phyloP scores from a whole-genome alignment of 768 basidiomycete species.

The Kondoa subrosea region DNA sequence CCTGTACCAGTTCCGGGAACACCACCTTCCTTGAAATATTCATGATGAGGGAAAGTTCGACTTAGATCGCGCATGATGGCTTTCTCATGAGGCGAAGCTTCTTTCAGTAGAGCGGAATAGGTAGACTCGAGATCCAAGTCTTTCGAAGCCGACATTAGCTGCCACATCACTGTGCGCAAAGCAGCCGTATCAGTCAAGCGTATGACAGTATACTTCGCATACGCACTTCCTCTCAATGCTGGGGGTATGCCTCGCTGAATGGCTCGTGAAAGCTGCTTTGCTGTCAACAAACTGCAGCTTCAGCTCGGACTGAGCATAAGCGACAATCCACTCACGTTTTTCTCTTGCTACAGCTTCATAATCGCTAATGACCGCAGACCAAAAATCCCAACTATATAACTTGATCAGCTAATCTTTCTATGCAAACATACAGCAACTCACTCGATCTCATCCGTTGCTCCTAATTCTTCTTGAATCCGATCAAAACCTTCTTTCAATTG shows the following conservation, averaged over 20 bases:
- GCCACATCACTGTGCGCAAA: constrained; percentile 59
- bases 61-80: constrained; percentile 72
- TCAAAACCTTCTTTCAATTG: constrained; percentile 20
- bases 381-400: constrained; percentile 49
- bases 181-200: neutral
- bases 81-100: constrained; percentile 76
- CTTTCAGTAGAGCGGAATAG: constrained; percentile 67
- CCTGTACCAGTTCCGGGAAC: constrained; percentile 48
- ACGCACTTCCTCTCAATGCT: constrained; percentile 57
- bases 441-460: constrained; percentile 31
- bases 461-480: constrained; percentile 35
- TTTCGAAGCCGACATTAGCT: constrained; percentile 88
- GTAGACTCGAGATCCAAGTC: constrained; percentile 64
- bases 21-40: constrained; percentile 83
- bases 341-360: constrained; percentile 75
- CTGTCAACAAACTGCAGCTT: constrained; percentile 6
- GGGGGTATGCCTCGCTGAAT: constrained; percentile 84
- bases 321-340: constrained; percentile 30
- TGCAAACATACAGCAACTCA: constrained; percentile 40
- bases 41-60: constrained; percentile 91
- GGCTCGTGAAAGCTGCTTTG: constrained; percentile 65
- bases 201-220: too few relatives aligned
- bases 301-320: constrained; percentile 1
- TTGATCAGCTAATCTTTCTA: constrained; percentile 48
- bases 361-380: constrained; percentile 81